Base-by-base conservation (phyloP, 73 alveolate genomes). In the Blepharisma japonicum region DNA sequence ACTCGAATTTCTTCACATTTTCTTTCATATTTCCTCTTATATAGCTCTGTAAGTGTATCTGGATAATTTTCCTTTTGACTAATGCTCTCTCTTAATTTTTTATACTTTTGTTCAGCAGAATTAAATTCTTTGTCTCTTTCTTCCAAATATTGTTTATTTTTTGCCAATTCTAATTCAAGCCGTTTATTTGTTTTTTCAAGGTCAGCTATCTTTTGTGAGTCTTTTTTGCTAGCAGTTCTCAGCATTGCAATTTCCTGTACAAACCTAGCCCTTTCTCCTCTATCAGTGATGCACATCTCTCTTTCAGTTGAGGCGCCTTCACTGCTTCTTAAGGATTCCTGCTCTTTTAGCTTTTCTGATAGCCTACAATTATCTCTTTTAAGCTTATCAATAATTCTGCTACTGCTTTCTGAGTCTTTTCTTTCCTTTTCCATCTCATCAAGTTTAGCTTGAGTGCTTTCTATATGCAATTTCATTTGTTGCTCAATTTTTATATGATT, bases 381-480 rank as follows among this genome's bases (percentile, higher is more conserved):
- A 14, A 61, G 23, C 11, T 14, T 25, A 18, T 61, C 74, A 25
- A 25, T 9, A 14, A 53, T 11, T 32, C 42, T 32, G 46, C 23
- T 61, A 9, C 47, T 25, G 39, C 18, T 18, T 14, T 61, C 18
- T 25, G 18, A 18, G 47, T 61, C 74, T 14, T 83, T 79, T 8
- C 54, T 14, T 25, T 81, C 86, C 27, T 85, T 83, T 55, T 77
- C 88, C 53, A 55, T 45, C 55, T 84, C 91, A 4, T 84, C 91
- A n/a, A 68, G 56, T 55, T 88, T 88, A 42, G 82, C 90, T 51
- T 86, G 87, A 6, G 88, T 78, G 56, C 83, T 55, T 66, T 88
- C 95, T 38, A 86, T 87, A 55, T 88, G 91, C 42, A 88, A 61
- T 55, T 88, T 88, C 79, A 88, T 55, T 81, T 88, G 86, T 68